Conservation (phyloP, 257 asterid species). For the Buddleja alternifolia region DNA sequence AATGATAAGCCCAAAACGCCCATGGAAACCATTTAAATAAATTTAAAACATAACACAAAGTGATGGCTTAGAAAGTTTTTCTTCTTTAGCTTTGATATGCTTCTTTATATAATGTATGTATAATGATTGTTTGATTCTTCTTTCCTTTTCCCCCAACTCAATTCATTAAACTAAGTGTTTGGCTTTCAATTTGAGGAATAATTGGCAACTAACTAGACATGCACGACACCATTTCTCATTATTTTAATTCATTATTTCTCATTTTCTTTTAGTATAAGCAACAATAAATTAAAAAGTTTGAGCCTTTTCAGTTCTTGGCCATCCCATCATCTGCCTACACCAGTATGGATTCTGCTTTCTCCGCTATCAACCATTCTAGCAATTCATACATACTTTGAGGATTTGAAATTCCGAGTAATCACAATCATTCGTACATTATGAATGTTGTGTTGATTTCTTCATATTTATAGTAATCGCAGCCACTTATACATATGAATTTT, state of each 20-base stretch:
- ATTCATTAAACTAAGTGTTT: slow-evolving; percentile 36
- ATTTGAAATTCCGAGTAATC: too few species aligned
- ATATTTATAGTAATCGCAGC: too few species aligned
- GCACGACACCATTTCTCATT: too few species aligned
- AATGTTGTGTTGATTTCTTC: too few species aligned
- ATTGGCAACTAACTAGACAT: slow-evolving; percentile 31
- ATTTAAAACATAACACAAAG: slow-evolving; percentile 34
- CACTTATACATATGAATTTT: too few species aligned
- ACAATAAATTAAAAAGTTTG: too few species aligned
- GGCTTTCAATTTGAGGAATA: slow-evolving; percentile 41
- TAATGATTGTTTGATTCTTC: slow-evolving; percentile 35
- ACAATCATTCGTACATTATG: too few species aligned
- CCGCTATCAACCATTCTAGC: slow-evolving; percentile 29
- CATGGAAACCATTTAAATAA: slow-evolving; percentile 32
- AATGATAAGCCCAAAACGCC: slow-evolving; percentile 44
- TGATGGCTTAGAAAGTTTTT: slow-evolving; percentile 47
- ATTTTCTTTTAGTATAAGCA: too few species aligned
- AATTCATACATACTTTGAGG: too few species aligned
- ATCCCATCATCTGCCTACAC: slow-evolving; percentile 33
- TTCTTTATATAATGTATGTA: slow-evolving; percentile 24
- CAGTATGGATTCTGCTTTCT: slow-evolving; percentile 27
- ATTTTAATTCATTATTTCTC: too few species aligned
- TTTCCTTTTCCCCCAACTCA: slow-evolving; percentile 35
- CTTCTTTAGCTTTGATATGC: slow-evolving; percentile 41
- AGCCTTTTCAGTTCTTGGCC: slow-evolving; percentile 26